Conservation (phyloP, 1,139 yeast genomes). For the Lodderomyces metapsilosis region DNA sequence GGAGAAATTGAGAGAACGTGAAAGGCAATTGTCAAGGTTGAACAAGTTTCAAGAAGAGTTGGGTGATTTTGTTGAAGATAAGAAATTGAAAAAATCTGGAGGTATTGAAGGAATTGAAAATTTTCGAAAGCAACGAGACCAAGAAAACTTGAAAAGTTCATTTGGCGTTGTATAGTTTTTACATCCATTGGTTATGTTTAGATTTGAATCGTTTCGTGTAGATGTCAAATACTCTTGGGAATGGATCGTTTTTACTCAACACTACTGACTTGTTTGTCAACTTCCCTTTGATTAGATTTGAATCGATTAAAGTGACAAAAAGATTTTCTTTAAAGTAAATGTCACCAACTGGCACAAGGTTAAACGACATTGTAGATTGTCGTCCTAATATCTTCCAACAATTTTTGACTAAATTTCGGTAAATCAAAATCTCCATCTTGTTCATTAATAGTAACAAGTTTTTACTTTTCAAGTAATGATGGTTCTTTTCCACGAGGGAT, state of each 20-base stretch:
- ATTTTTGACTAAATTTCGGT: constrained; percentile 44
- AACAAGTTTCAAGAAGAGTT: constrained; percentile 82
- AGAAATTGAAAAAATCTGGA: constrained; percentile 75
- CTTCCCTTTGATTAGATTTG: constrained; percentile 53
- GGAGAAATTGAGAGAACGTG: constrained; percentile 74
- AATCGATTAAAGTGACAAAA: constrained; percentile 50
- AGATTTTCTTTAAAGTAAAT: constrained; percentile 46
- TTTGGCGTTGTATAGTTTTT: constrained; percentile 27
- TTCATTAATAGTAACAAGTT: constrained; percentile 28
- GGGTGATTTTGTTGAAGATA: constrained; percentile 80
- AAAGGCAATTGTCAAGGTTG: constrained; percentile 54
- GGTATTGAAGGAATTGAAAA: constrained; percentile 87
- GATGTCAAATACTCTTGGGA: constrained; percentile 44
- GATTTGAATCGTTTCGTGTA: constrained; percentile 11
- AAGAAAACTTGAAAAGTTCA: constrained; percentile 56
- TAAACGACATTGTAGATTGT: constrained; percentile 31
- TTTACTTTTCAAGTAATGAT: constrained; percentile 34
- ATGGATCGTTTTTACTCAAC: constrained; percentile 49
- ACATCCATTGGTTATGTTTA: constrained; percentile 13
- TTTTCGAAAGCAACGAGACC: constrained; percentile 63
- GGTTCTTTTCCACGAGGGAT: constrained; percentile 25
- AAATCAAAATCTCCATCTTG: constrained; percentile 39
- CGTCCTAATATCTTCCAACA: constrained; percentile 32
- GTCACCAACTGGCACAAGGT: constrained; percentile 22
- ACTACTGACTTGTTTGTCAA: constrained; percentile 45